A percentile compares a stretch with the other conserved stretches of the same genome.
Conservation (phyloP, 2,329 filamentous ascomycete species). For the Metarhizium guizhouense region DNA sequence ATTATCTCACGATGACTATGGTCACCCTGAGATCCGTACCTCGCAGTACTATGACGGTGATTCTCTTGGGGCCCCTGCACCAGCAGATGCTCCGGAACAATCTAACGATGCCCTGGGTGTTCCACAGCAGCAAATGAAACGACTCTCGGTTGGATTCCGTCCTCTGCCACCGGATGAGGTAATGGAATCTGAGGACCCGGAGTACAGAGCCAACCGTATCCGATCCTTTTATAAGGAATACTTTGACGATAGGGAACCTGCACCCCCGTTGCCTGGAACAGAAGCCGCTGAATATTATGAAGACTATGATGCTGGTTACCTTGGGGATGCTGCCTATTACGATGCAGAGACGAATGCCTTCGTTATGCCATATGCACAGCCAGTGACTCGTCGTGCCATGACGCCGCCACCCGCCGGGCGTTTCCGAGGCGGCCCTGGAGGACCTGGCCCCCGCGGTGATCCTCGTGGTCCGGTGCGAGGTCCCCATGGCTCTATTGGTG, state of each 20-base stretch:
- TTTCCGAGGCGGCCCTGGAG: slow-evolving; percentile 27
- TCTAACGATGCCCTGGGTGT: slow-evolving; percentile 36
- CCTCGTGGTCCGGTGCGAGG: slow-evolving; percentile 28
- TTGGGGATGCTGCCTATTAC: slow-evolving; percentile 58
- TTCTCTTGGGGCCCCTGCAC: slow-evolving; percentile 23
- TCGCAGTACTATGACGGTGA: slow-evolving; percentile 26
- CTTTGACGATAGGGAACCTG: slow-evolving; percentile 68
- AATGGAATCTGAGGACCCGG: slow-evolving; percentile 74
- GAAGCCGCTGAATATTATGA: slow-evolving; percentile 52
- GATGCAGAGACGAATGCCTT: slow-evolving; percentile 62
- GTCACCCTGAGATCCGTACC: slow-evolving; percentile 18
- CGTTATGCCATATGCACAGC: slow-evolving; percentile 76
- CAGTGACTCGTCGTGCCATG: slow-evolving; percentile 84
- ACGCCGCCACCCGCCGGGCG: slow-evolving; percentile 69
- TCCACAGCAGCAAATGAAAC: slow-evolving; percentile 44
- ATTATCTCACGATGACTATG: slow-evolving; percentile 7
- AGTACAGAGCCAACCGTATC: slow-evolving; percentile 90
- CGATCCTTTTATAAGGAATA: slow-evolving; percentile 99
- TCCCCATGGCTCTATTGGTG: slow-evolving; percentile 40
- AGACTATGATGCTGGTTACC: slow-evolving; percentile 64
- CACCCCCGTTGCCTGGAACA: slow-evolving; percentile 30
- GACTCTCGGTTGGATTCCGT: slow-evolving; percentile 64
- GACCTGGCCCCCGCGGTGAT: slow-evolving; percentile 14
- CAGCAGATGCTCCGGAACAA: slow-evolving; percentile 16
- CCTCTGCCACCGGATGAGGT: slow-evolving; percentile 83